Conservation (phyloP, 805 yeast genomes). For the Metschnikowia koreensis region DNA sequence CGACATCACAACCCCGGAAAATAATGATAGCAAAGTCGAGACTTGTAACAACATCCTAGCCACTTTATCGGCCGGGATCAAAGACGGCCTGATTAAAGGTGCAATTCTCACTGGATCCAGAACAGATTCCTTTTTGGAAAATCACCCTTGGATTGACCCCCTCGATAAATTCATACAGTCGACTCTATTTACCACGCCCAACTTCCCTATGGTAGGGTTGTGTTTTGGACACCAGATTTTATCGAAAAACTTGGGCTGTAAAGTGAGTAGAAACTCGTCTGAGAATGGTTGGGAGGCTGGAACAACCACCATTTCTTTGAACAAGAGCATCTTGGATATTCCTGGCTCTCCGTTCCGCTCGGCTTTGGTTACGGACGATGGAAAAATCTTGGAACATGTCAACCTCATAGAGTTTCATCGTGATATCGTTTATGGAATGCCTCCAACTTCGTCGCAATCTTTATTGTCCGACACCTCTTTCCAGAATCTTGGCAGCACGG, state of each 20-base stretch:
- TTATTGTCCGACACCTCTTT: constrained; percentile 25
- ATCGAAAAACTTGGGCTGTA: constrained; percentile 61
- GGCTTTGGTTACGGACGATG: constrained; percentile 41
- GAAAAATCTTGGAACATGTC: constrained; percentile 50
- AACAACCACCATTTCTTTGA: constrained; percentile 47
- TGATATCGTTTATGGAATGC: constrained; percentile 40
- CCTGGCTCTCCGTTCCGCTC: constrained; percentile 23
- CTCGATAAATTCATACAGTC: constrained; percentile 35
- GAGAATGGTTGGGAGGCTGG: constrained; percentile 76
- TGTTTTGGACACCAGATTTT: constrained; percentile 90
- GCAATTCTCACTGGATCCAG: constrained; percentile 55
- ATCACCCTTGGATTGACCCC: constrained; percentile 41
- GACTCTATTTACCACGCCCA: constrained; percentile 16
- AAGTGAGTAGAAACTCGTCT: constrained; percentile 48
- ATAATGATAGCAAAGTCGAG: constrained; percentile 2
- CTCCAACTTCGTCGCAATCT: constrained; percentile 29
- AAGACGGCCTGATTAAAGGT: constrained; percentile 31
- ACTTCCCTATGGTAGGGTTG: constrained; percentile 61
- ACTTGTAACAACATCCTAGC: constrained; percentile 14
- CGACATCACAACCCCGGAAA: constrained; percentile 14
- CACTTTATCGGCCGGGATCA: constrained; percentile 25
- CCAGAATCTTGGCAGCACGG: constrained; percentile 50
- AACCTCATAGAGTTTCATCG: constrained; percentile 39
- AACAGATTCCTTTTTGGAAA: constrained; percentile 42
- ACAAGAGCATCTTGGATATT: constrained; percentile 35